Percentiles rank a stretch among this genome's conserved stretches.
Evolutionary conservation across 164 flowering plant species (phyloP).

Genomic region (Santalum album): DNA sequence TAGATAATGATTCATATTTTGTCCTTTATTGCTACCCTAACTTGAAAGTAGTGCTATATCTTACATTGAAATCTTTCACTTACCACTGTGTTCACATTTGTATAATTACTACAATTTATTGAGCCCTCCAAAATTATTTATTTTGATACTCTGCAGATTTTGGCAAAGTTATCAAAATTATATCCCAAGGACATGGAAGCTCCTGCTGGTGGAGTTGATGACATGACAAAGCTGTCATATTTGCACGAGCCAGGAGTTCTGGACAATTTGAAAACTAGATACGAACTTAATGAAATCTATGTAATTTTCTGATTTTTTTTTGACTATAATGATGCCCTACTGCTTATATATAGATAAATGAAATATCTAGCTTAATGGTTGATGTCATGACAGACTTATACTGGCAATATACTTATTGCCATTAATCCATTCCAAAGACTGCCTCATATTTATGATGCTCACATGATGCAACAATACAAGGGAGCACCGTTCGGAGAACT

Average conservation of each 20-base stretch:
- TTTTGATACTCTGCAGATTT: slow-evolving; percentile 20
- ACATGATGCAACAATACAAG: slow-evolving; percentile 58
- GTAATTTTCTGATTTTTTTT: slow-evolving; percentile 19
- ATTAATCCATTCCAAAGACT: slow-evolving; percentile 49
- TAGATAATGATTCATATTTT: too few species aligned
- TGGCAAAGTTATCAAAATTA: slow-evolving; percentile 34
- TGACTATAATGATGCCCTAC: too few species aligned
- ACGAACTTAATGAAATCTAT: slow-evolving; percentile 59
- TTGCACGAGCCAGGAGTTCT: slow-evolving; percentile 61
- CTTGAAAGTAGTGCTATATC: too few species aligned
- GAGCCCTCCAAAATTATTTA: neutral
- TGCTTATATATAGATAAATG: too few species aligned
- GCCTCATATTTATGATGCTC: slow-evolving; percentile 39
- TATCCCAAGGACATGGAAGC: slow-evolving; percentile 60
- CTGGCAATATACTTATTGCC: slow-evolving; percentile 50
- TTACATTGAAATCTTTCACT: too few species aligned
- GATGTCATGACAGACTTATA: slow-evolving; percentile 33
- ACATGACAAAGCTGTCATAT: slow-evolving; percentile 62
- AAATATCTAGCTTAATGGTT: neutral
- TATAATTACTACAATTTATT: neutral
- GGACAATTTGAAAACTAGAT: slow-evolving; percentile 41
- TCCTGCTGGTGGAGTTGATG: slow-evolving; percentile 65
- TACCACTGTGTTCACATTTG: neutral
- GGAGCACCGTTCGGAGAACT: slow-evolving; percentile 57
- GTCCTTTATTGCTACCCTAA: too few species aligned